phyloP scores from a whole-genome alignment of 2,329 filamentous ascomycete species.

The Endoconidiophora polonica region DNA sequence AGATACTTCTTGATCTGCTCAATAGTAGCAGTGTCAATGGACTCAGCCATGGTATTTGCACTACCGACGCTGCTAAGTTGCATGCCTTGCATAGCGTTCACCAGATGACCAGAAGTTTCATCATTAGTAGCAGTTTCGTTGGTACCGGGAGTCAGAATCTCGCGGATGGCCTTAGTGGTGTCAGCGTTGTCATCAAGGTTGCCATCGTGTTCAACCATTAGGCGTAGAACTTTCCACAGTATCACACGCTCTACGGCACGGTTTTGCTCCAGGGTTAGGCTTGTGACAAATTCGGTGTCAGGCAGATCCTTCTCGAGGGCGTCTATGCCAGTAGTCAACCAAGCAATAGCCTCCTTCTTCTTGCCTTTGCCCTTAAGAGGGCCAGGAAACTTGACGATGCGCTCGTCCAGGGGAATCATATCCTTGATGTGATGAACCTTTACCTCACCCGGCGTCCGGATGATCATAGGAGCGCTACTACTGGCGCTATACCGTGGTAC shows the following conservation, averaged over 20 bases:
- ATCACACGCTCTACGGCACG: constrained; percentile 63
- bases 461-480: constrained; percentile 56
- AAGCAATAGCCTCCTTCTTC: constrained; percentile 80
- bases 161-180: constrained; percentile 59
- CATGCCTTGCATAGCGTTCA: background rate
- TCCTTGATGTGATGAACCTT: constrained; percentile 62
- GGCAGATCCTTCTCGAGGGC: constrained; percentile 45
- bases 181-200: constrained; percentile 53
- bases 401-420: constrained; percentile 52
- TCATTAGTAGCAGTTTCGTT: background rate
- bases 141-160: constrained; percentile 47
- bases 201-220: constrained; percentile 79
- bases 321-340: constrained; percentile 65
- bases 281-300: constrained; percentile 31
- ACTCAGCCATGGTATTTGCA: constrained; percentile 37
- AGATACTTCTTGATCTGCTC: constrained; percentile 58
- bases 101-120: background rate
- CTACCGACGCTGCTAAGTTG: constrained; percentile 10
- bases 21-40: constrained; percentile 50
- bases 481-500: constrained; percentile 72
- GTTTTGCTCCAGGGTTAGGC: constrained; percentile 45
- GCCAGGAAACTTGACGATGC: constrained; percentile 69
- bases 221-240: constrained; percentile 70
- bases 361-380: constrained; percentile 79
- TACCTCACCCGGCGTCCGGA: constrained; percentile 68